These are phyloP conservation scores for Mycena haematopus DNA, from an alignment of 768 basidiomycete genomes.

Conservation along the genomic window DNA sequence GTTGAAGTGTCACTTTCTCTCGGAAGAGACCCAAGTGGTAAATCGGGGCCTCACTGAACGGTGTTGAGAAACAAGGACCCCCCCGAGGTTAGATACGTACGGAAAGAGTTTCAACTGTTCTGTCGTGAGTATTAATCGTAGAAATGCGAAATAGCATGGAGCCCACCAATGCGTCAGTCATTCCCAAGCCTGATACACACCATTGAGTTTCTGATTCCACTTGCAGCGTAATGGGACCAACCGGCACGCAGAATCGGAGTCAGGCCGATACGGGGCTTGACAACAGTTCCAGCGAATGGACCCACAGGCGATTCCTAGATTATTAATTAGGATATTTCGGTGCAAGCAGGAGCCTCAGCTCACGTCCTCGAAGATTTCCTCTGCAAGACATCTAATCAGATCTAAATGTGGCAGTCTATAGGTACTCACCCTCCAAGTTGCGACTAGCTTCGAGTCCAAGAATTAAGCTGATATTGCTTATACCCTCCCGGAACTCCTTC, in stretches of 20 bases:
- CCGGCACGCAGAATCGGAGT: slow-evolving; percentile 94
- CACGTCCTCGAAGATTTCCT: slow-evolving; percentile 70
- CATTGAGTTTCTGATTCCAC: neutral
- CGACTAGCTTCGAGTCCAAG: slow-evolving; percentile 86
- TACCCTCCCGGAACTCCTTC: slow-evolving; percentile 85
- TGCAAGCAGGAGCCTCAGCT: slow-evolving; percentile 32
- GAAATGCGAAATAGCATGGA: slow-evolving; percentile 1
- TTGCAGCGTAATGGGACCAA: neutral
- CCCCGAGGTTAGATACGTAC: slow-evolving; percentile 47
- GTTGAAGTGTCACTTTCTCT: slow-evolving; percentile 86
- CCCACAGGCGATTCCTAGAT: slow-evolving; percentile 79
- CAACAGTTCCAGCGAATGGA: slow-evolving; percentile 73
- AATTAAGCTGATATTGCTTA: slow-evolving; percentile 76
- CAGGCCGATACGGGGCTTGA: slow-evolving; percentile 83
- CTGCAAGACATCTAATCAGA: slow-evolving; percentile 24
- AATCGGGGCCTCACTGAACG: slow-evolving; percentile 74
- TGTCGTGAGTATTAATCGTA: slow-evolving; percentile 6
- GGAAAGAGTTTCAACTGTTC: slow-evolving; percentile 77
- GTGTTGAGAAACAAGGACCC: slow-evolving; percentile 4
- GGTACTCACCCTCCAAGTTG: slow-evolving; percentile 50
- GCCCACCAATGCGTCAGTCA: slow-evolving; percentile 82
- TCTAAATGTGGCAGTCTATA: neutral
- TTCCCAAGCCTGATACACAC: slow-evolving; percentile 57
- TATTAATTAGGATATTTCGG: slow-evolving; percentile 10
- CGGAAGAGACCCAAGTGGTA: slow-evolving; percentile 92